Evolutionary conservation across 805 yeast species (phyloP).

Genomic region (Candida krabiensis): DNA sequence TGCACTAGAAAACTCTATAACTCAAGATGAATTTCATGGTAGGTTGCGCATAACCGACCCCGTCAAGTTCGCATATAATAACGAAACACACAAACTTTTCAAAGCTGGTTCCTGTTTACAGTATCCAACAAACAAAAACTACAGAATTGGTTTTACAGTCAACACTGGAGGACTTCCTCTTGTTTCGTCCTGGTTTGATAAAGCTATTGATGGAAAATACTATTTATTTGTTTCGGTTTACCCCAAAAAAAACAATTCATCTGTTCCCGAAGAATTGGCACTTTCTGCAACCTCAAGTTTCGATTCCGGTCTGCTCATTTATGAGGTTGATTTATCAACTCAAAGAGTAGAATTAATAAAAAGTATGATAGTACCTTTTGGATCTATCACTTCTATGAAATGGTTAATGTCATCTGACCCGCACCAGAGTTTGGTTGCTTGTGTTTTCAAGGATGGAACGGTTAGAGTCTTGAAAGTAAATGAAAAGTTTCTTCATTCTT

Average conservation of each 20-base stretch:
- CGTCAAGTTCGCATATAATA: constrained; percentile 21
- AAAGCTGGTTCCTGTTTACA: constrained; percentile 6
- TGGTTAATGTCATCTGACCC: constrained; percentile 21
- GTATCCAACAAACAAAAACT: constrained; percentile 20
- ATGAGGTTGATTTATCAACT: constrained; percentile 13
- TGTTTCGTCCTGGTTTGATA: constrained; percentile 26
- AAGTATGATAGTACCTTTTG: constrained; percentile 19
- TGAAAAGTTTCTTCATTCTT: constrained; percentile 8
- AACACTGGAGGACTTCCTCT: constrained; percentile 35
- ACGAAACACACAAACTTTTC: constrained; percentile 4
- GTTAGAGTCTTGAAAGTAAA: constrained; percentile 25
- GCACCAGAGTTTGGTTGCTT: constrained; percentile 20
- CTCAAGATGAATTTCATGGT: constrained; percentile 3
- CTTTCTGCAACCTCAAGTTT: constrained; percentile 10
- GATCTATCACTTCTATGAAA: constrained; percentile 27
- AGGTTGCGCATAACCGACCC: constrained; percentile 10
- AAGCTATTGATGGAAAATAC: constrained; percentile 13
- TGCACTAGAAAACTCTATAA: constrained; percentile 1
- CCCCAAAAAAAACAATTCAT: constrained; percentile 6
- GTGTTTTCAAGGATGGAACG: constrained; percentile 30
- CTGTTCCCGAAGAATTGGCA: constrained; percentile 20
- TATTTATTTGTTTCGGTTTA: constrained; percentile 30
- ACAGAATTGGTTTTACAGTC: constrained; percentile 26
- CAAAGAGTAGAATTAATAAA: constrained; percentile 12
- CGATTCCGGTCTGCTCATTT: constrained; percentile 24